A percentile compares a stretch with the other conserved stretches of the same genome.
Evolutionary conservation across 1,284 basidiomycete species (phyloP).

Genomic region (Cystobasidium sp.): DNA sequence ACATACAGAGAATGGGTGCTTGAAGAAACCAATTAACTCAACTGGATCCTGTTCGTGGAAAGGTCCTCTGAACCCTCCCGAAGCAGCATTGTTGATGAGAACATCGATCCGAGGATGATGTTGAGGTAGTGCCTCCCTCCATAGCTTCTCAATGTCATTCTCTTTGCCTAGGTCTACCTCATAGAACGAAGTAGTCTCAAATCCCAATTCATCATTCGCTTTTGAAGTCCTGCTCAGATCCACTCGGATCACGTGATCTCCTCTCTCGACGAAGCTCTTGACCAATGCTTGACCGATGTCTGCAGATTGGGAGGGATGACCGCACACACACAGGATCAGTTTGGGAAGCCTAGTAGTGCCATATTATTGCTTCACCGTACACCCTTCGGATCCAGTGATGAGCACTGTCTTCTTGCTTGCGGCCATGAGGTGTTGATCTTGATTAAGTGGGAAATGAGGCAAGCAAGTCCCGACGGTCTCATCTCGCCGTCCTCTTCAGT

Average conservation of each 20-base stretch:
- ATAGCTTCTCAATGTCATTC: not conserved
- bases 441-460: no score
- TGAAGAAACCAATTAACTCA: not conserved
- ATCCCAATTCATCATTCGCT: not conserved
- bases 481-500: no score
- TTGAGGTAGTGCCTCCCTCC: not conserved
- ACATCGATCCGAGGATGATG: not conserved
- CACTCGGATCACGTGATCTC: not conserved
- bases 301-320: no score
- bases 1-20: not conserved
- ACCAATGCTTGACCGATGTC: slow-evolving; percentile 13
- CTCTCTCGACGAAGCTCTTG: not conserved
- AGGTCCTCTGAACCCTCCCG: not conserved
- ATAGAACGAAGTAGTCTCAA: not conserved
- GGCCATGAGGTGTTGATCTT: no score
- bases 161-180: not conserved
- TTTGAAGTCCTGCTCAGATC: not conserved
- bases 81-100: slow-evolving; percentile 7
- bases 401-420: no score
- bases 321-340: no score
- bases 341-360: no score
- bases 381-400: no score
- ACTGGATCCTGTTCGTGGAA: slow-evolving; percentile 10
- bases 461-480: no score
- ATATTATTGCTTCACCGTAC: no score